Evolutionary conservation across 2,329 filamentous ascomycete species (phyloP).

Genomic region (Fusarium sp.): DNA sequence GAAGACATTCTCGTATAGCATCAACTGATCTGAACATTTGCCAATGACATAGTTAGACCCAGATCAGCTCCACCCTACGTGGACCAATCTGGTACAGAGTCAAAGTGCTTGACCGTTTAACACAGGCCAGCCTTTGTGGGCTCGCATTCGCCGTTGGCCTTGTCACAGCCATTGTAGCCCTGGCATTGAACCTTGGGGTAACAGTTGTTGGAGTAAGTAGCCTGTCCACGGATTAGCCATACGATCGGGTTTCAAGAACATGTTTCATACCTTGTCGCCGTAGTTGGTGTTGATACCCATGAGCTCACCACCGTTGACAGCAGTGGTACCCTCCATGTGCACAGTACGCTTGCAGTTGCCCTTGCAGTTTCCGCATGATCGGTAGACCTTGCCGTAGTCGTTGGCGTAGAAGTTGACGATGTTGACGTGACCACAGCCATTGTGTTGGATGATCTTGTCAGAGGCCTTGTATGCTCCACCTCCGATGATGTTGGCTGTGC

Average conservation of each 20-base stretch:
- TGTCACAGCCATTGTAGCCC: slow-evolving; percentile 50
- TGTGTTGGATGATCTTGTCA: slow-evolving; percentile 63
- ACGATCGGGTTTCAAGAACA: rapidly evolving
- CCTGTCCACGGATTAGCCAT: slow-evolving; percentile 2
- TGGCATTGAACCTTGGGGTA: slow-evolving; percentile 48
- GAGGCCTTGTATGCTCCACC: slow-evolving; percentile 59
- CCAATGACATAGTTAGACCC: too few species aligned
- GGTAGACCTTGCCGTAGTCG: slow-evolving; percentile 60
- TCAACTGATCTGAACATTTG: too few species aligned
- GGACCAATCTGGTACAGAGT: background rate
- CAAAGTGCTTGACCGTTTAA: slow-evolving; percentile 13
- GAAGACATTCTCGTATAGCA: background rate
- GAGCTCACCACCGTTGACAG: slow-evolving; percentile 57
- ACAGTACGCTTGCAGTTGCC: slow-evolving; percentile 57
- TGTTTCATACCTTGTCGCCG: slow-evolving; percentile 42
- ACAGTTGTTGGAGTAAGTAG: slow-evolving; percentile 50
- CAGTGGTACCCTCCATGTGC: slow-evolving; percentile 58
- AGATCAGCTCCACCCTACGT: too few species aligned
- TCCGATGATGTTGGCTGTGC: slow-evolving; percentile 55
- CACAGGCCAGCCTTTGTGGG: slow-evolving; percentile 48
- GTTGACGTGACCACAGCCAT: slow-evolving; percentile 60
- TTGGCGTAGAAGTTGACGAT: slow-evolving; percentile 55
- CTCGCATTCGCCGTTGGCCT: slow-evolving; percentile 48
- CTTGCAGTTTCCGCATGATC: slow-evolving; percentile 47
- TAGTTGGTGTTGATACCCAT: slow-evolving; percentile 58